These are phyloP conservation scores for Apophysomyces variabilis DNA, from an alignment of 371 early-diverging fungal species.

Conservation along the genomic window DNA sequence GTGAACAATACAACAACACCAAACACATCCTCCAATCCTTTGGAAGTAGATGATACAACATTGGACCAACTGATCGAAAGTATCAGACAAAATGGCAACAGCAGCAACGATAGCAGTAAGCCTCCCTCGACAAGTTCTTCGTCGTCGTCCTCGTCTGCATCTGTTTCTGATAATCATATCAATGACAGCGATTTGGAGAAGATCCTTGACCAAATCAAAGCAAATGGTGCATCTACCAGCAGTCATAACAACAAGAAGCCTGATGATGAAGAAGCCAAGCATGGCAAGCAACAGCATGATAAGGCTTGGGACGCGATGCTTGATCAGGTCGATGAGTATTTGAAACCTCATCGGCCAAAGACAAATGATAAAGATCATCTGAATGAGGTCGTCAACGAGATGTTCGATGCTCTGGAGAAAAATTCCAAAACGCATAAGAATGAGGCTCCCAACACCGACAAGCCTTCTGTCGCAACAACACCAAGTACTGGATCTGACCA, in stretches of 20 bases:
- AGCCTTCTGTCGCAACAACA: neutral
- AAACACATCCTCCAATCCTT: neutral
- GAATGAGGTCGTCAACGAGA: neutral
- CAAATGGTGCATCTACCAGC: neutral
- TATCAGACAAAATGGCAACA: neutral
- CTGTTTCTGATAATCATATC: conserved; percentile 1
- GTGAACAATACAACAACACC: neutral
- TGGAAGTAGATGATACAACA: neutral
- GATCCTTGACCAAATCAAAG: conserved; percentile 3
- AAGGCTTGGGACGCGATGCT: conserved; percentile 11
- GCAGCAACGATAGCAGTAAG: no score
- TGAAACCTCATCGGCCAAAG: neutral
- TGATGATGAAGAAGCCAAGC: conserved; percentile 6
- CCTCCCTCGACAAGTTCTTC: no score
- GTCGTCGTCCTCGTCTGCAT: neutral
- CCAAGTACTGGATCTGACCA: neutral
- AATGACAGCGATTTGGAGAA: conserved; percentile 2
- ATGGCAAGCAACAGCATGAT: neutral
- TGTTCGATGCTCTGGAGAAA: neutral
- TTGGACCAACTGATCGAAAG: conserved; percentile 10
- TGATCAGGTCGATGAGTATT: neutral
- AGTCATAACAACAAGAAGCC: conserved; percentile 14
- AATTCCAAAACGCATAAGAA: neutral
- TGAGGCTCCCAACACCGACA: neutral
- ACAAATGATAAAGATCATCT: neutral